Evolutionary conservation across 2,329 filamentous ascomycete species (phyloP).

Genomic region (Colletotrichum eleusines): DNA sequence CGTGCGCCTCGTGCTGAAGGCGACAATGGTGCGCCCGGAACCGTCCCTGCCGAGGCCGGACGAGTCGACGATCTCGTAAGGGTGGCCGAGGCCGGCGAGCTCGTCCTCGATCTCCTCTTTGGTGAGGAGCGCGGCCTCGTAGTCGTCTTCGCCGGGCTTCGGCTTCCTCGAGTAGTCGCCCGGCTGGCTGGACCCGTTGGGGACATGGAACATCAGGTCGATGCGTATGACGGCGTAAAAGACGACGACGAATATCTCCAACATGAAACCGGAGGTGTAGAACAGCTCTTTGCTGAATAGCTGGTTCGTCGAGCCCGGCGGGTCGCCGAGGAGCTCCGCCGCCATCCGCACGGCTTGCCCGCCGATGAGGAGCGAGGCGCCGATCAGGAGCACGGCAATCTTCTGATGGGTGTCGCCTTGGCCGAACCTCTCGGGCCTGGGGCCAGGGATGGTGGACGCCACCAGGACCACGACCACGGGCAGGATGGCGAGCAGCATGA

Average conservation of each 20-base stretch:
- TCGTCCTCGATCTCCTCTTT: conserved; percentile 36
- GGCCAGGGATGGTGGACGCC: conserved; percentile 46
- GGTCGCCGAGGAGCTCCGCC: conserved; percentile 44
- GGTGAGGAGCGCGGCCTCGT: conserved; percentile 35
- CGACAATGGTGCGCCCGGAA: conserved; percentile 33
- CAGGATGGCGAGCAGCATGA: conserved; percentile 44
- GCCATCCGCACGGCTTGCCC: conserved; percentile 46
- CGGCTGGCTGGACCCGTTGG: conserved; percentile 46
- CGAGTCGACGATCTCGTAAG: conserved; percentile 37
- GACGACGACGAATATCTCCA: conserved; percentile 49
- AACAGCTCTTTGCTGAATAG: conserved; percentile 51
- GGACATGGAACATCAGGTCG: conserved; percentile 49
- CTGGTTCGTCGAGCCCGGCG: conserved; percentile 43
- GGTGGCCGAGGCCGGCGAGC: conserved; percentile 22
- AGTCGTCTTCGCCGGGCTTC: conserved; percentile 56
- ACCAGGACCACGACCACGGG: conserved; percentile 46
- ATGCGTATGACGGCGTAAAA: conserved; percentile 48
- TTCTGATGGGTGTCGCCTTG: conserved; percentile 49
- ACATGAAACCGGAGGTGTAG: conserved; percentile 51
- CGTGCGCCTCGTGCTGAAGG: conserved; percentile 34
- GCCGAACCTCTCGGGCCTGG: conserved; percentile 50
- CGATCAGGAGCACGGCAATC: conserved; percentile 46
- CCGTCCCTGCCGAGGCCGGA: conserved; percentile 31
- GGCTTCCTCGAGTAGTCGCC: conserved; percentile 55
- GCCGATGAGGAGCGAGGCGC: conserved; percentile 39